Evolutionary conservation across 2,329 filamentous ascomycete genomes (phyloP), one percentile per base, ranked within the genome.

Genomic region (Nothophaeocryptopus gaeumannii): DNA sequence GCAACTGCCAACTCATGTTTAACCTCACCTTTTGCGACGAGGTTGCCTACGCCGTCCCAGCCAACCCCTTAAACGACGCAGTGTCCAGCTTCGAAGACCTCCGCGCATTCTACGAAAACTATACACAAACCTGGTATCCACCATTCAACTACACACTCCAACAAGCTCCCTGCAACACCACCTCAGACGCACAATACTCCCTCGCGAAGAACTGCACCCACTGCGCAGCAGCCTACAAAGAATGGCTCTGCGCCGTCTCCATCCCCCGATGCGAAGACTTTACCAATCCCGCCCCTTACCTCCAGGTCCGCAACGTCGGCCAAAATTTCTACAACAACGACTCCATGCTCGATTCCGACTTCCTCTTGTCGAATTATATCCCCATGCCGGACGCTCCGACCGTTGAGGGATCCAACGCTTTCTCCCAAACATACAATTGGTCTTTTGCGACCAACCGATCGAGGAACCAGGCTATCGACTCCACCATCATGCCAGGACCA

Each of bases 181-280:
- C 80, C 0, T 72, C 80, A 1, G 84, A 85, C 31, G 82, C 87
- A 11, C 80, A 81, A 56, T 99, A 95, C 72, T 96, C 90, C 1
- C 82, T 97, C 11, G 86, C 83, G 1, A 81, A 84, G 36, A 81
- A 71, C 59, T 99, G 93, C 74, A 70, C 74, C 37, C 80, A 95
- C 68, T 99, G 93, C 70, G 81, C 76, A 12, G 64, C 67, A 1
- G 89, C 89, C 8, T 99, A 99, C 78, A 96, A 95, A 69, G 78
- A 84, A 63, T 99, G 93, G 93, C 83, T 99, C 14, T 99, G 93
- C 73, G 87, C 89, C 16, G 90, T 97, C 26, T 86, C 84, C 12
- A 93, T 99, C 54, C 93, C 93, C 1, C 87, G 91, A 29, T 99
- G 93, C 73, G 85, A 89, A 63, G 92, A 96, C 71, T 93, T 88